Percentiles rank a stretch among this genome's conserved stretches.
Conservation (phyloP, 1,284 basidiomycete species). For the Microbotryum saponariae region DNA sequence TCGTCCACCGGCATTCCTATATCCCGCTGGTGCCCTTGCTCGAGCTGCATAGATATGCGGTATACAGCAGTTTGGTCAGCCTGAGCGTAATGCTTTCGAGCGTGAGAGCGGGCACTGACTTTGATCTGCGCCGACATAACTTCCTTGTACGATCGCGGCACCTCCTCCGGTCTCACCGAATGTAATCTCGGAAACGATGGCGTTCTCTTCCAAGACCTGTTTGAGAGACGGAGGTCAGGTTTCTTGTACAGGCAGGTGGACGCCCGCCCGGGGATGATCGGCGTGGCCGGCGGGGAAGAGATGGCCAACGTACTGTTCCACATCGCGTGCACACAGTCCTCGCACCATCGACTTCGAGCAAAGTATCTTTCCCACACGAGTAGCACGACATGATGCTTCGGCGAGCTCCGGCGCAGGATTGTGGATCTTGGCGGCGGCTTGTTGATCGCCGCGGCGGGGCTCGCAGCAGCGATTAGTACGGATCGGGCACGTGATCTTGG, state of each 20-base stretch:
- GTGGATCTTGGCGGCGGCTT: too few relatives aligned
- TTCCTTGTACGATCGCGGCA: conserved; percentile 90
- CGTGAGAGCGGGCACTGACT: conserved; percentile 54
- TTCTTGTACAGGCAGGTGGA: background rate
- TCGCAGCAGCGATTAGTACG: too few relatives aligned
- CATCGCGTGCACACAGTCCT: conserved; percentile 29
- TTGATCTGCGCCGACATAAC: conserved; percentile 83
- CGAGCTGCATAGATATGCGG: conserved; percentile 50
- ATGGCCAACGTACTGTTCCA: conserved; percentile 9
- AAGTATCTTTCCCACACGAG: conserved; percentile 22
- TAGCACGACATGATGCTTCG: conserved; percentile 20
- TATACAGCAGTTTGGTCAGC: background rate
- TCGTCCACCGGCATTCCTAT: conserved; percentile 60
- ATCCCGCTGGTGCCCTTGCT: conserved; percentile 68
- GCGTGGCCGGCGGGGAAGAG: background rate
- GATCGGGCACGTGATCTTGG: too few relatives aligned
- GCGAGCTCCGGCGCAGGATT: too few relatives aligned
- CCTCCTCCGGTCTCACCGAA: conserved; percentile 91
- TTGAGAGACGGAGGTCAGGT: background rate
- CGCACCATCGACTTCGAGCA: conserved; percentile 29
- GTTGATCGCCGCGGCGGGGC: too few relatives aligned
- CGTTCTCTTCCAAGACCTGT: conserved; percentile 79
- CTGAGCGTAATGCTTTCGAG: background rate
- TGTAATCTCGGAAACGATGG: conserved; percentile 84
- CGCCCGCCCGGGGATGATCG: background rate